These are phyloP conservation scores for Candida hispaniensis DNA, from an alignment of 805 yeast genomes.

Conservation along the genomic window DNA sequence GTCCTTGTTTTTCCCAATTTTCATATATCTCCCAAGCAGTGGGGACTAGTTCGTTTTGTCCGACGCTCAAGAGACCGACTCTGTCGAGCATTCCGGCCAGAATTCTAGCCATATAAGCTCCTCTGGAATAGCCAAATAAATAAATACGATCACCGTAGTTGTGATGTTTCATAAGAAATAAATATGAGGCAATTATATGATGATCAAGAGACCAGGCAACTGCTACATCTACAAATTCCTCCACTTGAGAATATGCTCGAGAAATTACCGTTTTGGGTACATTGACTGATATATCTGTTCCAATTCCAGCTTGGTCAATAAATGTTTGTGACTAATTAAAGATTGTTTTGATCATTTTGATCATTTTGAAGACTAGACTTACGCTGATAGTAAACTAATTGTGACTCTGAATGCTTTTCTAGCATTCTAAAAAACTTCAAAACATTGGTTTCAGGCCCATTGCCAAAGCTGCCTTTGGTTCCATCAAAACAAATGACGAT, in stretches of 20 bases:
- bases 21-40: conserved; percentile 54
- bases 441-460: conserved; percentile 17
- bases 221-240: conserved; percentile 33
- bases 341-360: too few relatives aligned
- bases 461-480: conserved; percentile 15
- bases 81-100: conserved; percentile 54
- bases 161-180: conserved; percentile 41
- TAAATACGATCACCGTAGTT: conserved; percentile 41
- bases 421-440: conserved; percentile 16
- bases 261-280: conserved; percentile 4
- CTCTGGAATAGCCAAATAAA: conserved; percentile 53
- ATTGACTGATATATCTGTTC: conserved; percentile 10
- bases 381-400: conserved; percentile 16
- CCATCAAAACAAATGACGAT: conserved; percentile 17
- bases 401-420: conserved; percentile 15
- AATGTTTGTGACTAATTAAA: too few relatives aligned
- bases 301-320: conserved; percentile 13
- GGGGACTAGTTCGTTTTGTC: conserved; percentile 43
- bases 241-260: conserved; percentile 5
- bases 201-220: conserved; percentile 43
- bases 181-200: conserved; percentile 49
- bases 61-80: conserved; percentile 45
- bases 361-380: too few relatives aligned
- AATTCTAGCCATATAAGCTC: conserved; percentile 54
- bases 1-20: conserved; percentile 37